A percentile compares a stretch with the other conserved stretches of the same genome.
Conservation (phyloP, 148 eudicot species). For the Polygonum aviculare region DNA sequence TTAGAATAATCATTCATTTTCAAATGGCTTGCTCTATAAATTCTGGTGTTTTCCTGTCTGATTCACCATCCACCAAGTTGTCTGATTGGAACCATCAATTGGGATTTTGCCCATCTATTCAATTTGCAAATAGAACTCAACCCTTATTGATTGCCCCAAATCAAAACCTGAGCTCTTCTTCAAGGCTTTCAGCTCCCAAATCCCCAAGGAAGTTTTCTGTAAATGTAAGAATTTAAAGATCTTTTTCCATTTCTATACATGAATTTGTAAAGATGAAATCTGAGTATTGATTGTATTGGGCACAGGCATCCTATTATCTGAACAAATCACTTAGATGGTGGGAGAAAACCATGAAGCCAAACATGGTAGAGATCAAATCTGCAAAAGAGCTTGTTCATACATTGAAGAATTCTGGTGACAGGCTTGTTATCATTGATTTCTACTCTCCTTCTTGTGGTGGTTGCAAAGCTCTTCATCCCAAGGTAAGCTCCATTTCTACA, state of each 20-base stretch:
- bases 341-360: slow-evolving; percentile 77
- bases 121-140: slow-evolving; percentile 12
- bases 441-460: slow-evolving; percentile 98
- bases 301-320: slow-evolving; percentile 35
- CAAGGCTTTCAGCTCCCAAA: background rate
- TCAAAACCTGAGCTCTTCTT: slow-evolving; percentile 9
- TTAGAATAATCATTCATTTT: background rate
- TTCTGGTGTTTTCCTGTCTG: background rate
- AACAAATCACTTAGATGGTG: slow-evolving; percentile 76
- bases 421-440: slow-evolving; percentile 70
- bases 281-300: background rate
- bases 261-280: background rate
- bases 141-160: slow-evolving; percentile 20
- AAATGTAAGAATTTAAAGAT: background rate
- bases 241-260: background rate
- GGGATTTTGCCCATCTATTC: background rate
- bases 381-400: slow-evolving; percentile 58
- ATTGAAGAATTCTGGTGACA: slow-evolving; percentile 53
- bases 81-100: background rate
- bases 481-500: slow-evolving; percentile 31
- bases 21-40: background rate
- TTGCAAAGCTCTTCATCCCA: slow-evolving; percentile 84
- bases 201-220: background rate
- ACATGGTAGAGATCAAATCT: slow-evolving; percentile 77
- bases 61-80: background rate